A percentile compares a stretch with the other conserved stretches of the same genome.
phyloP scores from a whole-genome alignment of 345 rosid species.

The Trapa bicornis region DNA sequence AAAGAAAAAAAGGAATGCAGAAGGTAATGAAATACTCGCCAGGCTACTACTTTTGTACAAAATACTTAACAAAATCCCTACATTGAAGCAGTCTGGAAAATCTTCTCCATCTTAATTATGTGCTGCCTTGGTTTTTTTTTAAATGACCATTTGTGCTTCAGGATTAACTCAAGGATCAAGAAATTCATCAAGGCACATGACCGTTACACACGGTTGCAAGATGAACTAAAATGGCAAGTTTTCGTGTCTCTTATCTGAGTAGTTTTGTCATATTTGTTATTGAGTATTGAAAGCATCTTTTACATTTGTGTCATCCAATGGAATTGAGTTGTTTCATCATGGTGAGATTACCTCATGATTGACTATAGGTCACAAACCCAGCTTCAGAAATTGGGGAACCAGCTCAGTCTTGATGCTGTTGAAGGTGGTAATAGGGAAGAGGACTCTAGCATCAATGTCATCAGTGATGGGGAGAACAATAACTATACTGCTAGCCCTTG shows the following conservation, averaged over 20 bases:
- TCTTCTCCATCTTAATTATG: neutral
- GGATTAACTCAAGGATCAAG: constrained; percentile 63
- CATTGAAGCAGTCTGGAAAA: neutral
- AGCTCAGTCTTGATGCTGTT: constrained; percentile 41
- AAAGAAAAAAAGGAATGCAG: constrained; percentile 64
- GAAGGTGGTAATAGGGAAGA: constrained; percentile 43
- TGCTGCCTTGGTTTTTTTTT: constrained; percentile 5
- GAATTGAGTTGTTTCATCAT: no score
- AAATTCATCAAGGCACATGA: constrained; percentile 65
- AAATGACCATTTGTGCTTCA: constrained; percentile 20
- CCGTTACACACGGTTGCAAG: constrained; percentile 43
- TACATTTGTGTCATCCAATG: neutral
- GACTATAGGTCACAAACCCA: constrained; percentile 59
- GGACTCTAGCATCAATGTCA: constrained; percentile 45
- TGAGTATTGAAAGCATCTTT: neutral
- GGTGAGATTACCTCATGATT: constrained; percentile 5
- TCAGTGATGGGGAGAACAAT: constrained; percentile 52
- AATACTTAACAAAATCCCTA: constrained; percentile 7
- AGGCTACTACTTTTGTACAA: neutral
- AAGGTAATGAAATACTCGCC: constrained; percentile 31
- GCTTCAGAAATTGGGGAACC: constrained; percentile 56
- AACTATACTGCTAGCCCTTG: constrained; percentile 19
- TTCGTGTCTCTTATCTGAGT: constrained; percentile 1
- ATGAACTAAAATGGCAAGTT: constrained; percentile 60
- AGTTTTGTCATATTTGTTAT: neutral